Evolutionary conservation across 2,329 filamentous ascomycete species (phyloP).

Genomic region (Neobulgaria alba): DNA sequence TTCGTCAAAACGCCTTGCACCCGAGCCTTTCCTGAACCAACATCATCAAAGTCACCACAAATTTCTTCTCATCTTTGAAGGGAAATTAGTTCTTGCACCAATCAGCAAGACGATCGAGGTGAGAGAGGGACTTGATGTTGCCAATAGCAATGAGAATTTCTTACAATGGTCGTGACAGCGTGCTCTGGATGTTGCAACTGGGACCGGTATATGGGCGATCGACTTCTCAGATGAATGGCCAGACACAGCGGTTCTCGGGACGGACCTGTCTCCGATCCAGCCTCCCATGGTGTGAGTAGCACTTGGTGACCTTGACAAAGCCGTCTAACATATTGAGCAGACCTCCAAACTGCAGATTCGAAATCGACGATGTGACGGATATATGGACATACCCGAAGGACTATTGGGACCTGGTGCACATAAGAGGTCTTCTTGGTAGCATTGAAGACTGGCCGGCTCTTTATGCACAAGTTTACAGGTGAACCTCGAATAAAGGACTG

Average conservation of each 20-base stretch:
- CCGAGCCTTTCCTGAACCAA: background rate
- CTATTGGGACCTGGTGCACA: conserved; percentile 52
- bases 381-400: conserved; percentile 35
- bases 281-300: conserved; percentile 30
- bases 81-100: conserved; percentile 22
- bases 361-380: conserved; percentile 51
- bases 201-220: conserved; percentile 38
- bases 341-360: conserved; percentile 53
- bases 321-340: background rate
- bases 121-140: background rate
- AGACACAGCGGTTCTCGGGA: conserved; percentile 25
- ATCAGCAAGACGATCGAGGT: conserved; percentile 25
- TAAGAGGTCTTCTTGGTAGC: conserved; percentile 47
- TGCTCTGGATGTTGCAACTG: conserved; percentile 35
- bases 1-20: conserved; percentile 2
- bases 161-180: conserved; percentile 15
- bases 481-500: conserved; percentile 18
- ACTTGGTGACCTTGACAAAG: background rate
- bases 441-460: conserved; percentile 48
- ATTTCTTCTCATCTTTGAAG: conserved; percentile 19
- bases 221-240: conserved; percentile 28
- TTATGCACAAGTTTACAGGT: conserved; percentile 41
- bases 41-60: conserved; percentile 24
- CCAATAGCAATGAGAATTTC: background rate
- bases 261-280: conserved; percentile 30